Evolutionary conservation across 306 rosid genomes (phyloP), one percentile per base, ranked within the genome.

Genomic region (Corylus heterophylla): DNA sequence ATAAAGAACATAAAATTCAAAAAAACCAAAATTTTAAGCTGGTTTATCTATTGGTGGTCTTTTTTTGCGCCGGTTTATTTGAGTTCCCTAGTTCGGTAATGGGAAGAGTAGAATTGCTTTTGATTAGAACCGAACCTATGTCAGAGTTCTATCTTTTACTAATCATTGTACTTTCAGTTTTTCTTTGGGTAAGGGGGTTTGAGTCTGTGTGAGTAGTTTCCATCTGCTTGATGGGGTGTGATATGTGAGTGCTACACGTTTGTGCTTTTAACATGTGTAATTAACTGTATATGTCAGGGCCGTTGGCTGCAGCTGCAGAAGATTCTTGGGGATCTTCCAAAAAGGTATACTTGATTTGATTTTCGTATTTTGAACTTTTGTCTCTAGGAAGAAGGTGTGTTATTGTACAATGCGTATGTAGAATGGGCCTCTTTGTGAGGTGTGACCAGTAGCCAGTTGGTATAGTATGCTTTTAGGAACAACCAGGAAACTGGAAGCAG

Each of bases 281-380:
- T 61, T 79, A 18, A 13, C 58, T 81, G 17, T 77, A 52, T 59
- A n/a, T 81, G 59, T 83, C 93, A 94, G 98, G 90, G 68, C 12
- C 91, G 62, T 83, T 87, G 5, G 52, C 74, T 75, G 85, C 89
- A 62, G 85, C 87, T 79, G 78, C 93, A 69, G 82, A 82, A 69
- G 81, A 76, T 80, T 77, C 84, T 25, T 69, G 85, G 78, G 87
- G 88, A 88, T 78, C 92, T 82, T 86, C 89, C 89, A 77, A 81
- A 82, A 84, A 87, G 97, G 98, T 94, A 77, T 77, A 49, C 71
- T 66, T 76, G 39, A 20, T 59, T 69, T 79, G 39, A 10, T 54
- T 20, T 83, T 69, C 22, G 0, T 14, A 39, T 49, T 5, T 69
- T 42, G 17, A 20, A 20, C 14, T 44, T 22, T 3, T 72, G 5